A percentile compares a stretch with the other conserved stretches of the same genome.
These are phyloP conservation scores for Phoma sp. DNA, from an alignment of 2,329 filamentous ascomycete species.

Conservation along the genomic window DNA sequence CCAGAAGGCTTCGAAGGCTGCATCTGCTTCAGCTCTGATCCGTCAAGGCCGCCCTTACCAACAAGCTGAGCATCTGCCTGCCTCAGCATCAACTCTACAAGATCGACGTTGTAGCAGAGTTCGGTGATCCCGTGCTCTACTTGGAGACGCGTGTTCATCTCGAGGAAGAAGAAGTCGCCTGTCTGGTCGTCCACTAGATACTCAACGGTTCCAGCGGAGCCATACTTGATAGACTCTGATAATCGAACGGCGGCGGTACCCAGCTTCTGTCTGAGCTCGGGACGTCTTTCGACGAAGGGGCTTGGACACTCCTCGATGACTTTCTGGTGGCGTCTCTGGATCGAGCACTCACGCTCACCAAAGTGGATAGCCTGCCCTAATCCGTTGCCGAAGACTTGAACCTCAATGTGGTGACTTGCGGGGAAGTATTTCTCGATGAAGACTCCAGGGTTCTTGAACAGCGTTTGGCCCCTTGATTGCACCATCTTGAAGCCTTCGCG, in stretches of 20 bases:
- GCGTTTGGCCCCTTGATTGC: slow-evolving; percentile 74
- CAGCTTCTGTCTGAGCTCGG: slow-evolving; percentile 66
- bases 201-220: slow-evolving; percentile 88
- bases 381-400: slow-evolving; percentile 87
- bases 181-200: slow-evolving; percentile 87
- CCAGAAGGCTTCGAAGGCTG: slow-evolving; percentile 55
- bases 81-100: slow-evolving; percentile 63
- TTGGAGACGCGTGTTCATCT: slow-evolving; percentile 66
- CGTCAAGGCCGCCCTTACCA: slow-evolving; percentile 55
- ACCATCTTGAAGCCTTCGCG: slow-evolving; percentile 73
- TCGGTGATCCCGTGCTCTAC: slow-evolving; percentile 67
- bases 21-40: slow-evolving; percentile 50
- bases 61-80: slow-evolving; percentile 60
- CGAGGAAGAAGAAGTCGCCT: slow-evolving; percentile 74
- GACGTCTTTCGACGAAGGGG: slow-evolving; percentile 63
- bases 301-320: slow-evolving; percentile 89
- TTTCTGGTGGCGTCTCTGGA: slow-evolving; percentile 88
- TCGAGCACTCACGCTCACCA: slow-evolving; percentile 85
- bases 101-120: slow-evolving; percentile 60
- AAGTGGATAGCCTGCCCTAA: slow-evolving; percentile 81
- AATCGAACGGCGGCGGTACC: slow-evolving; percentile 73
- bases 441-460: slow-evolving; percentile 85
- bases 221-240: slow-evolving; percentile 67
- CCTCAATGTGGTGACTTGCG: slow-evolving; percentile 82
- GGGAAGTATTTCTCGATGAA: slow-evolving; percentile 85